These are phyloP conservation scores for Aristolochia contorta DNA, from an alignment of 164 flowering plant species.

Conservation along the genomic window DNA sequence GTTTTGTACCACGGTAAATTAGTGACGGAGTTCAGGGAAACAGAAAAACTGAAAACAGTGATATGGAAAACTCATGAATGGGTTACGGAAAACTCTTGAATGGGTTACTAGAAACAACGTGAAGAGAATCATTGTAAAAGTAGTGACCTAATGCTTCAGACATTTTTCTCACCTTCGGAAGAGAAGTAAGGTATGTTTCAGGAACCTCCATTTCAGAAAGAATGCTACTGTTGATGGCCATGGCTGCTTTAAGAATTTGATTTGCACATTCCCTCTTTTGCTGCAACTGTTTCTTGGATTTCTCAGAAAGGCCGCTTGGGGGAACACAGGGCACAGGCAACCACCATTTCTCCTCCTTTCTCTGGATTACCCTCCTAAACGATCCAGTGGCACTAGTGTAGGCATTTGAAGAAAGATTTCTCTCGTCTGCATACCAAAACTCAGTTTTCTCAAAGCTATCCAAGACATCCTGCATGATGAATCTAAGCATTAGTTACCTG, in stretches of 20 bases:
- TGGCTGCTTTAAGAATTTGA: slow-evolving; percentile 94
- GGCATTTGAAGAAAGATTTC: slow-evolving; percentile 38
- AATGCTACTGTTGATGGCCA: slow-evolving; percentile 67
- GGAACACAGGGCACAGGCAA: slow-evolving; percentile 84
- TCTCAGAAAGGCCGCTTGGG: slow-evolving; percentile 64
- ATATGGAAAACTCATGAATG: not conserved
- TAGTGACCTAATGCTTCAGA: not conserved
- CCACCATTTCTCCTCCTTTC: slow-evolving; percentile 98
- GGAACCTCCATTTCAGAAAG: slow-evolving; percentile 91
- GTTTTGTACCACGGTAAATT: too few relatives aligned
- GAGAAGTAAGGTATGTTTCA: slow-evolving; percentile 61
- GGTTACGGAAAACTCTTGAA: not conserved
- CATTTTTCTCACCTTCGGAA: slow-evolving; percentile 65
- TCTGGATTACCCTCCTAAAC: slow-evolving; percentile 40
- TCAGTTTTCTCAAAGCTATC: slow-evolving; percentile 59
- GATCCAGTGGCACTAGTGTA: slow-evolving; percentile 39
- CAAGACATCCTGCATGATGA: slow-evolving; percentile 49
- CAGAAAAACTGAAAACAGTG: too few relatives aligned
- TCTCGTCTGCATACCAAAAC: slow-evolving; percentile 70
- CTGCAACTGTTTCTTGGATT: slow-evolving; percentile 53
- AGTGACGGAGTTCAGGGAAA: too few relatives aligned
- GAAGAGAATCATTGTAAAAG: not conserved
- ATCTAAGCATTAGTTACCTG: not conserved
- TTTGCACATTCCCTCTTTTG: slow-evolving; percentile 70
- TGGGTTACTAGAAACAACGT: not conserved